Percentiles rank a stretch among this genome's conserved stretches.
phyloP scores from a whole-genome alignment of 768 basidiomycete genomes.

The Agrocybe pediades region DNA sequence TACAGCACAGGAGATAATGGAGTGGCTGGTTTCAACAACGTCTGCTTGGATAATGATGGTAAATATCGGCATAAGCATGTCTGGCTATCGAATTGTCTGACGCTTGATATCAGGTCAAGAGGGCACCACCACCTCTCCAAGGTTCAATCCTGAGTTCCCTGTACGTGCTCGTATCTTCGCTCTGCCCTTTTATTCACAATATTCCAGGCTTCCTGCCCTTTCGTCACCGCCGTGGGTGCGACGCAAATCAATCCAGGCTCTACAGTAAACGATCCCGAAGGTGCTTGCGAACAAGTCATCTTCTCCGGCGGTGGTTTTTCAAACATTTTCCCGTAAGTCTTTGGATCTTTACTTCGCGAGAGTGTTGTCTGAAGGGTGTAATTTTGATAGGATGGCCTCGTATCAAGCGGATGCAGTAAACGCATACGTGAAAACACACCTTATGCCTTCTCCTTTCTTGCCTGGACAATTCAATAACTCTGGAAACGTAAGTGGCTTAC shows the following conservation, averaged over 20 bases:
- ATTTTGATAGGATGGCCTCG: slow-evolving; percentile 35
- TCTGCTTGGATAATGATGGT: slow-evolving; percentile 47
- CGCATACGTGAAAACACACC: slow-evolving; percentile 35
- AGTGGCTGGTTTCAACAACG: slow-evolving; percentile 34
- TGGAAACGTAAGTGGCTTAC: slow-evolving; percentile 29
- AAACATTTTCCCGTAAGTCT: slow-evolving; percentile 36
- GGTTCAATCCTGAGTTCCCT: slow-evolving; percentile 28
- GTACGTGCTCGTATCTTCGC: slow-evolving; percentile 9
- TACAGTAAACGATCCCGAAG: slow-evolving; percentile 44
- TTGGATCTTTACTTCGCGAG: neutral
- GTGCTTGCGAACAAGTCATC: slow-evolving; percentile 47
- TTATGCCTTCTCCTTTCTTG: slow-evolving; percentile 37
- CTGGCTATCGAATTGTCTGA: neutral
- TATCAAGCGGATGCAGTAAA: slow-evolving; percentile 47
- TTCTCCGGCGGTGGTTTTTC: slow-evolving; percentile 57
- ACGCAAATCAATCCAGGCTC: slow-evolving; percentile 49
- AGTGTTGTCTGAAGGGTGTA: neutral
- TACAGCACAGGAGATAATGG: slow-evolving; percentile 39
- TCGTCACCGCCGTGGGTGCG: slow-evolving; percentile 52
- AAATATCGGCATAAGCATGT: neutral
- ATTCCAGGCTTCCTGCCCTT: slow-evolving; percentile 44
- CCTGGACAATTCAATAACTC: slow-evolving; percentile 46
- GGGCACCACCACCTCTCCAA: slow-evolving; percentile 15
- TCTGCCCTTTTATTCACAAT: neutral
- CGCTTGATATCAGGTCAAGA: slow-evolving; percentile 19